A percentile compares a stretch with the other conserved stretches of the same genome.
These are phyloP conservation scores for Helotiales sp. DNA, from an alignment of 2,329 filamentous ascomycete genomes.

Conservation along the genomic window DNA sequence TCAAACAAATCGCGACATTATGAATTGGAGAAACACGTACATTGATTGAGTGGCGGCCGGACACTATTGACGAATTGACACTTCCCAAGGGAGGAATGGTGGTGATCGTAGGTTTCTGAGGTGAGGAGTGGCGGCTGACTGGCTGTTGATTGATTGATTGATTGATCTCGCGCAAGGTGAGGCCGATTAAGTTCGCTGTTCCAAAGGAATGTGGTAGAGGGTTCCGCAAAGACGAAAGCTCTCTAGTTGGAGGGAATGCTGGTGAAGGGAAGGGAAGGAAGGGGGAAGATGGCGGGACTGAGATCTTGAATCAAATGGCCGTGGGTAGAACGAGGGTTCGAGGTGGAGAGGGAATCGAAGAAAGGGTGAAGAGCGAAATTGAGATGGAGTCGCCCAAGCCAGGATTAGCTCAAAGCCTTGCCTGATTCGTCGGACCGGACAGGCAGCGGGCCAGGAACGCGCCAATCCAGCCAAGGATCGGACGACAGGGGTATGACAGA, in stretches of 20 bases:
- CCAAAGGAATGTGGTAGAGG: conserved; percentile 47
- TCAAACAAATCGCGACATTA: not conserved
- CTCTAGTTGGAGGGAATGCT: conserved; percentile 44
- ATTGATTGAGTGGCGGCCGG: conserved; percentile 32
- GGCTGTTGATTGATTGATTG: not conserved
- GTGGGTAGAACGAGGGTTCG: conserved; percentile 16
- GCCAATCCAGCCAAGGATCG: conserved; percentile 4
- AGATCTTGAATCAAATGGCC: conserved; percentile 28
- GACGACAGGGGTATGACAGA: not conserved
- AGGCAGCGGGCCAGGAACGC: not conserved
- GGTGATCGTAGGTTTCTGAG: conserved; percentile 12
- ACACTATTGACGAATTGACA: conserved; percentile 3
- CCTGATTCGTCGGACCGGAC: not conserved
- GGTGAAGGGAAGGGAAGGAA: conserved; percentile 23
- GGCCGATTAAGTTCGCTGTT: conserved; percentile 34
- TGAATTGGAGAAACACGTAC: conserved; percentile 23
- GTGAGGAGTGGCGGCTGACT: not conserved
- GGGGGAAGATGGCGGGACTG: conserved; percentile 21
- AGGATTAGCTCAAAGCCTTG: not conserved
- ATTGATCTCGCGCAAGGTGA: conserved; percentile 5
- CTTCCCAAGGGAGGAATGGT: conserved; percentile 7
- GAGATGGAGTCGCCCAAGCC: conserved; percentile 3
- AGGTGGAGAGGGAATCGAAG: not conserved
- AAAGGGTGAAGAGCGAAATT: conserved; percentile 8
- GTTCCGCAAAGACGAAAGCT: conserved; percentile 31